Conservation (phyloP, 805 yeast genomes). For the Brettanomyces naardenensis region DNA sequence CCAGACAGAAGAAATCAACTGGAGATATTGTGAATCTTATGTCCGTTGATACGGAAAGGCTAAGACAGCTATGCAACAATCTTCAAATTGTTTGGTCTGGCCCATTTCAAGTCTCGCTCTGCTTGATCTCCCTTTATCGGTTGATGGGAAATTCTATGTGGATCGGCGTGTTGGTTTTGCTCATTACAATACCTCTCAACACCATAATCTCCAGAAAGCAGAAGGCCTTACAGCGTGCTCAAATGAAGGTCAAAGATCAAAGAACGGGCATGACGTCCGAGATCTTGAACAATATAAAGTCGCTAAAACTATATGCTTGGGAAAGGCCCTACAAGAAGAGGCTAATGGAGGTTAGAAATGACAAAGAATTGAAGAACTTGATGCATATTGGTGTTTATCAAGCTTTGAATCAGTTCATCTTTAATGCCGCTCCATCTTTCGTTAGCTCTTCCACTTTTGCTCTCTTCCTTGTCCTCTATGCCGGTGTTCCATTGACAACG, state of each 20-base stretch:
- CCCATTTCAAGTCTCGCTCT: slow-evolving; percentile 73
- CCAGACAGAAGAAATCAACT: slow-evolving; percentile 59
- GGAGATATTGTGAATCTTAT: slow-evolving; percentile 89
- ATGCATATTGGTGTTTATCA: slow-evolving; percentile 60
- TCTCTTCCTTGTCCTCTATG: slow-evolving; percentile 47
- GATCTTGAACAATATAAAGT: slow-evolving; percentile 80
- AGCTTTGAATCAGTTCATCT: slow-evolving; percentile 63
- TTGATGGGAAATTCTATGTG: slow-evolving; percentile 81
- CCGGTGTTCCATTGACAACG: slow-evolving; percentile 60
- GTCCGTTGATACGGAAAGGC: slow-evolving; percentile 84
- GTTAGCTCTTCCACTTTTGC: slow-evolving; percentile 87
- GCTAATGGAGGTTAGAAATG: slow-evolving; percentile 73
- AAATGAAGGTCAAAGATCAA: slow-evolving; percentile 83
- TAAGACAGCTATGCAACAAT: slow-evolving; percentile 70
- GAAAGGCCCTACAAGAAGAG: slow-evolving; percentile 72
- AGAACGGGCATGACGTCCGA: slow-evolving; percentile 82
- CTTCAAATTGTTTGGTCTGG: slow-evolving; percentile 82
- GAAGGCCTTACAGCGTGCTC: slow-evolving; percentile 65
- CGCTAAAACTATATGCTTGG: slow-evolving; percentile 90
- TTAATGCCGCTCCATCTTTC: slow-evolving; percentile 77
- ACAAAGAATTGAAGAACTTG: slow-evolving; percentile 69
- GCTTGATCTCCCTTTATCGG: slow-evolving; percentile 61
- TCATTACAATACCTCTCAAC: slow-evolving; percentile 70
- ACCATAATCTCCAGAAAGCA: slow-evolving; percentile 55
- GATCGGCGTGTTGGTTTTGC: slow-evolving; percentile 79